phyloP scores from a whole-genome alignment of 202 grass and related monocot species.

The Bolboschoenoplectus hybrid region DNA sequence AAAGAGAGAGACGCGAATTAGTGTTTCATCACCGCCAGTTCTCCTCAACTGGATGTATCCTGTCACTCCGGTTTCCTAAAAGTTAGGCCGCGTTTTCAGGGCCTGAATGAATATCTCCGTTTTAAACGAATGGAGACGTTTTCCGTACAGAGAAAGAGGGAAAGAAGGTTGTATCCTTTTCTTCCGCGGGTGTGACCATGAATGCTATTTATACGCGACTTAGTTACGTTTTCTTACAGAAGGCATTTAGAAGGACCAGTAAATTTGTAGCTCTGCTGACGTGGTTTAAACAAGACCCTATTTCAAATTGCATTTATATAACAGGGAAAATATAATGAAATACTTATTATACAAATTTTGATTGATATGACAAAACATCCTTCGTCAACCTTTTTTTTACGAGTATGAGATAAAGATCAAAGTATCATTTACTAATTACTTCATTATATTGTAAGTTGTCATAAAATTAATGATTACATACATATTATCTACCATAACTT shows the following conservation, averaged over 20 bases:
- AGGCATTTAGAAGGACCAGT: background rate
- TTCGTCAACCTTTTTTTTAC: background rate
- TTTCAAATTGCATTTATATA: background rate
- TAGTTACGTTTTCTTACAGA: constrained; percentile 13
- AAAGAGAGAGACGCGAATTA: background rate
- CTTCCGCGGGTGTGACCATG: background rate
- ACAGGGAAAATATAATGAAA: background rate
- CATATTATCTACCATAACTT: no score
- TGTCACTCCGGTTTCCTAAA: background rate
- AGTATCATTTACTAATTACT: background rate
- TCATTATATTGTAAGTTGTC: no score
- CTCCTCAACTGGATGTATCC: background rate
- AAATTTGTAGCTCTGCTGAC: background rate
- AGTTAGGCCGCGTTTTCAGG: background rate
- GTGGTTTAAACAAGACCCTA: background rate
- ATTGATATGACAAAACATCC: background rate
- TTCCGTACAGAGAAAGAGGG: background rate
- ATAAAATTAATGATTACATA: no score
- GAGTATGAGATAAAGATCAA: background rate
- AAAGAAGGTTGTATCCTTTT: constrained; percentile 20
- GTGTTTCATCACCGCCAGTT: background rate
- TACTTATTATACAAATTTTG: background rate
- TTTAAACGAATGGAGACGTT: background rate
- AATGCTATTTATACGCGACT: background rate
- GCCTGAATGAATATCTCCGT: background rate